Evolutionary conservation across 1,284 basidiomycete genomes (phyloP).

Genomic region (Trametes pubescens): DNA sequence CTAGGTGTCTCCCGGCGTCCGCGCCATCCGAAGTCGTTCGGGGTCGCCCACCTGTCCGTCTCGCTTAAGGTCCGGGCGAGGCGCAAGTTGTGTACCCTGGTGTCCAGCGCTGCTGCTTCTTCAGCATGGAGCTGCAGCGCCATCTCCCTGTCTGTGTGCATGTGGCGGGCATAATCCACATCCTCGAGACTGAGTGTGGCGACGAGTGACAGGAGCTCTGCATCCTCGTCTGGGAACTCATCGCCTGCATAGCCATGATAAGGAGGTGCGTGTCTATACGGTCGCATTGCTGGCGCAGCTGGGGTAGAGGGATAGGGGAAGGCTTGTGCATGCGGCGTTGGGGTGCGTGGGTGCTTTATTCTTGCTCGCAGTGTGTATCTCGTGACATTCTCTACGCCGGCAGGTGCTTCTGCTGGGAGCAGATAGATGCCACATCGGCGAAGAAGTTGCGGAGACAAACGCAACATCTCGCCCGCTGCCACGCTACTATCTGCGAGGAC

Average conservation of each 20-base stretch:
- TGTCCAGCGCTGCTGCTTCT: constrained; percentile 46
- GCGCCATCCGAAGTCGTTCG: not conserved
- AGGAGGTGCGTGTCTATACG: not conserved
- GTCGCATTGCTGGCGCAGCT: too few species aligned
- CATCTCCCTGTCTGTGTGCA: constrained; percentile 54
- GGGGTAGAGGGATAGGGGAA: too few species aligned
- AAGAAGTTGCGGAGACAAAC: too few species aligned
- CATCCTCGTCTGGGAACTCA: not conserved
- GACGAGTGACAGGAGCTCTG: not conserved
- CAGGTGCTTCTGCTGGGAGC: not conserved
- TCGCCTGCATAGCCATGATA: not conserved
- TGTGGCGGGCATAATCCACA: not conserved
- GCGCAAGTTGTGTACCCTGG: constrained; percentile 8
- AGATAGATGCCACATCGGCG: not conserved
- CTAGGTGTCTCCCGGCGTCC: not conserved
- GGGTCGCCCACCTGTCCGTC: not conserved
- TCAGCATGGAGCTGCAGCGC: constrained; percentile 56
- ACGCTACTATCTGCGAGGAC: not conserved
- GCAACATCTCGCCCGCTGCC: not conserved
- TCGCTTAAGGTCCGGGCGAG: not conserved
- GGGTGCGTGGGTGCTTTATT: too few species aligned
- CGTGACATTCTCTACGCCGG: not conserved
- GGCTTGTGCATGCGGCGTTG: too few species aligned
- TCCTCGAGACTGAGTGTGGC: not conserved
- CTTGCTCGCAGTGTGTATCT: too few species aligned